Conservation (phyloP, 129 eudicot genomes). For the Smallanthus sonchifolius region DNA sequence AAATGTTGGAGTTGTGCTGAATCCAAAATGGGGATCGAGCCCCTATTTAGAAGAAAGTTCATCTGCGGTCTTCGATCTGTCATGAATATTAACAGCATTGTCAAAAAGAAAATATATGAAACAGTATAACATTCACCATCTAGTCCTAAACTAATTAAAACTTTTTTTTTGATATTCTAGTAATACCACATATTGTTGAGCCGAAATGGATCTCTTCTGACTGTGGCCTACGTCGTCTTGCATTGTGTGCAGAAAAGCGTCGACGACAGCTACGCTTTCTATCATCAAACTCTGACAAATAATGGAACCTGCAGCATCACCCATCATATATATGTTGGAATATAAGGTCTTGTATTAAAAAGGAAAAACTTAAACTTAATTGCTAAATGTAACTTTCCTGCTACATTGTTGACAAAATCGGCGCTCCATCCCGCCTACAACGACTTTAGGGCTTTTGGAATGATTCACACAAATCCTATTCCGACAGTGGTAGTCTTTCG, state of each 20-base stretch:
- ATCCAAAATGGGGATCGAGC: conserved; percentile 34
- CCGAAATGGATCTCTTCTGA: conserved; percentile 39
- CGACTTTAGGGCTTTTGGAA: conserved; percentile 57
- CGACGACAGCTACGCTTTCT: conserved; percentile 65
- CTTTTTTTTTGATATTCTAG: too few species aligned
- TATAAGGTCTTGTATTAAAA: too few species aligned
- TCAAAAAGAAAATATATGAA: background rate
- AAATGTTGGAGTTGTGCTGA: conserved; percentile 24
- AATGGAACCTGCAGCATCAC: conserved; percentile 45
- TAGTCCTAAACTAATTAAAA: background rate
- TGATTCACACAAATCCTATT: conserved; percentile 59
- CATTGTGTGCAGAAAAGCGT: conserved; percentile 61
- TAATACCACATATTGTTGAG: conserved; percentile 24
- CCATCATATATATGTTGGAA: background rate
- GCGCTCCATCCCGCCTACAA: conserved; percentile 55
- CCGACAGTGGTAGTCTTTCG: conserved; percentile 57
- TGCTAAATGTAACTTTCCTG: conserved; percentile 34
- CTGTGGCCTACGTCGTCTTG: conserved; percentile 52
- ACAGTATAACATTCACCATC: background rate
- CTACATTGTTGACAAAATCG: conserved; percentile 79
- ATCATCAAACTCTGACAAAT: conserved; percentile 58
- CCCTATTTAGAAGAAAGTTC: conserved; percentile 35
- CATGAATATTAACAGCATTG: background rate
- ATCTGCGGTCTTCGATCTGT: conserved; percentile 39
- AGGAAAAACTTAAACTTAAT: background rate